Evolutionary conservation across 1,139 yeast genomes (phyloP), one percentile per base, ranked within the genome.

Genomic region (Debaryomyces subglobosus): DNA sequence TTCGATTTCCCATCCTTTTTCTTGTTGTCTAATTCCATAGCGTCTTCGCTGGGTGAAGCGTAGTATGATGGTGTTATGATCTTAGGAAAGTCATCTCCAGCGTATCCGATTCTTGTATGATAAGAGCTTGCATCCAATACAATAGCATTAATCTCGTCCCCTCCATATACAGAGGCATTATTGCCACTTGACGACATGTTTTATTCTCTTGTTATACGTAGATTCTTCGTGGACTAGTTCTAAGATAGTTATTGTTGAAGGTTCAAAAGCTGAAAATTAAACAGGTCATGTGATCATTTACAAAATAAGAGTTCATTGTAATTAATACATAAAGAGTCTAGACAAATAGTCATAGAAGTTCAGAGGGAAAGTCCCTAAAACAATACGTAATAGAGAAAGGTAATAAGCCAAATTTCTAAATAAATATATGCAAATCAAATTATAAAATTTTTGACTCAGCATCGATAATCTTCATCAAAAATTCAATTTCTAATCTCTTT

Each of bases 41-140:
- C 56, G 23, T 49, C 55, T n/a, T 53, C 58, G 7, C 51, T 39
- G 3, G 50, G 44, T 16, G 53, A 47, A 9, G 72, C 72, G 53
- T 70, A 86, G 53, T 65, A 74, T 0, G 96, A 86, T 1, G 97
- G 89, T 5, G 87, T 68, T 34, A 87, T 83, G 1, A 86, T 72
- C 55, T 87, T 84, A 6, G 99, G 99, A 51, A 84, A 80, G 65
- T 94, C 99, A 54, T 91, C 96, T 8, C 99, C 99, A 4, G 98
- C 96, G 65, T 83, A 92, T 1, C 99, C 99, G 21, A 88, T 82
- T 49, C 95, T 82, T 3, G 97, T 90, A 52, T 82, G 74, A 55
- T 77, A 82, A 9, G 97, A 85, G 23, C 99, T 98, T 0, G 96
- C 92, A 64, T 94, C 99, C 32, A 94, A 76, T 24, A 94, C 96